Base-by-base conservation (phyloP, 306 rosid species). In the Benincasa hispida region DNA sequence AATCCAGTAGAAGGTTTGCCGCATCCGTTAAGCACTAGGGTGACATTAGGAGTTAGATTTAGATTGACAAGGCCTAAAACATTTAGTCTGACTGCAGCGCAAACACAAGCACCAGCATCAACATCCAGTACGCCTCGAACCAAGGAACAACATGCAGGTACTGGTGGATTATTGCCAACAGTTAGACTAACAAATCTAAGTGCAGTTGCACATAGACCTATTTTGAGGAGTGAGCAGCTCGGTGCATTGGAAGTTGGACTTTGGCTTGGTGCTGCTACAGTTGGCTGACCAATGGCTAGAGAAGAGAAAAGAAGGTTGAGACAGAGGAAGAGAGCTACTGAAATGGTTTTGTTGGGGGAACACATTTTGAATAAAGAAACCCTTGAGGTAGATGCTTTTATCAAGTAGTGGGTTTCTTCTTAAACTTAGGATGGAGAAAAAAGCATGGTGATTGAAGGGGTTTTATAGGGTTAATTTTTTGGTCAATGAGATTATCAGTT, bases 31-130 rank as follows among this genome's bases (percentile, higher is more conserved):
- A 37, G 10, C 0, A 37, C 8, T 7, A 37, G 42, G 8, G 8
- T 7, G 42, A 7, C 10, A 37, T 37, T 2, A 37, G 8, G 1
- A 9, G 10, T 8, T 7, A 37, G 0, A 9, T 0, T 8, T 37
- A 37, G 1, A 6, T 0, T 0, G 42, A 8, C 2, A 2, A 37
- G 10, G 42, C 10, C 0, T 6, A 6, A 6, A 37, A 6, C 1
- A 6, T 7, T 37, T 2, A 7, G 10, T 37, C 0, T 7, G 8
- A 37, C 10, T 9, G 93, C 90, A 6, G 95, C 89, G 95, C 96
- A 93, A 60, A 93, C 90, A 81, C 98, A 93, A 19, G 83, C 84
- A 4, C 91, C 95, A 5, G 98, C 98, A 39, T 93, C 95, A 75
- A 93, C 86, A 67, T 93, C 84, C 62, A 10, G 91, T 0, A 93